Evolutionary conservation across 345 rosid genomes (phyloP).

Genomic region (Eutrema japonicum): DNA sequence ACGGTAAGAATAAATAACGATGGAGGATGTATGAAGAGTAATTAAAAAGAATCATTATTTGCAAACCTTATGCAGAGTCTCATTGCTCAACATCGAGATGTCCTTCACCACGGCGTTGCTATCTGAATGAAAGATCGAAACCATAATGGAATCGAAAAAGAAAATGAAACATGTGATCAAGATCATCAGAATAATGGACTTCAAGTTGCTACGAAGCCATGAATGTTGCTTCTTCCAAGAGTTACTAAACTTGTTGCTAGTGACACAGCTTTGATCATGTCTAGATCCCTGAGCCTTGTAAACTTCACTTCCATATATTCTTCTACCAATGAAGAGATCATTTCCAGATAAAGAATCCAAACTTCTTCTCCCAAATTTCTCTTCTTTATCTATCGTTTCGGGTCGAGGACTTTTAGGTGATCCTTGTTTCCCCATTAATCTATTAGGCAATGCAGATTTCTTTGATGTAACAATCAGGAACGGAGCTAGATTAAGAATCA

Average conservation of each 20-base stretch:
- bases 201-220: slow-evolving; percentile 59
- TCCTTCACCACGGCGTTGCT: slow-evolving; percentile 36
- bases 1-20: slow-evolving; percentile 15
- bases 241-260: slow-evolving; percentile 51
- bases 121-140: slow-evolving; percentile 62
- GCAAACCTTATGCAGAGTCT: slow-evolving; percentile 55
- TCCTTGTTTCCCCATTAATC: slow-evolving; percentile 62
- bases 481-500: slow-evolving; percentile 43
- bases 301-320: slow-evolving; percentile 54
- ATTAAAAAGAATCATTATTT: not conserved
- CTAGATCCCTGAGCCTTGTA: slow-evolving; percentile 53
- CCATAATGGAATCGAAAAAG: slow-evolving; percentile 68
- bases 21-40: not conserved
- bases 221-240: slow-evolving; percentile 59
- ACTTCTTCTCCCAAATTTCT: slow-evolving; percentile 44
- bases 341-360: slow-evolving; percentile 48
- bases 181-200: slow-evolving; percentile 54
- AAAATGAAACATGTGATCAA: slow-evolving; percentile 54
- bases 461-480: not conserved
- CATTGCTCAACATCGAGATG: slow-evolving; percentile 48
- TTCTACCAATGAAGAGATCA: slow-evolving; percentile 67
- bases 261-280: slow-evolving; percentile 50
- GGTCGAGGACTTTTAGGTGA: slow-evolving; percentile 53
- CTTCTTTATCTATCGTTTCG: slow-evolving; percentile 30
- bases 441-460: too few relatives aligned